Evolutionary conservation across 2,329 filamentous ascomycete species (phyloP).

Genomic region (Xylariaceae sp.): DNA sequence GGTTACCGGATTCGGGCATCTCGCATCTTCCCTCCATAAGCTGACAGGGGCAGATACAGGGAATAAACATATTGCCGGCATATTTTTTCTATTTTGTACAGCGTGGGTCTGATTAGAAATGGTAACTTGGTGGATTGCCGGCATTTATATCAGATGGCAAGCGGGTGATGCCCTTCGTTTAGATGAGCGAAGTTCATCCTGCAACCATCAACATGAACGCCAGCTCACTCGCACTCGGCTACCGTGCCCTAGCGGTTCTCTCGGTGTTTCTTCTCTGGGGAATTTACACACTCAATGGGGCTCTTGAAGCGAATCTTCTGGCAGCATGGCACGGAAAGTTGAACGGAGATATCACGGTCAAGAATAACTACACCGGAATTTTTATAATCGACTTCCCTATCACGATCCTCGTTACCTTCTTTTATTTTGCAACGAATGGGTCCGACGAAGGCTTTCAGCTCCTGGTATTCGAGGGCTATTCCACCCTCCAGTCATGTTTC

Average conservation of each 20-base stretch:
- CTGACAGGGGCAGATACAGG: constrained; percentile 18
- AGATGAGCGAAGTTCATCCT: constrained; percentile 4
- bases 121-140: background rate
- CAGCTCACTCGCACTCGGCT: constrained; percentile 16
- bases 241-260: constrained; percentile 26
- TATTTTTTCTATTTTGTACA: constrained; percentile 9
- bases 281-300: constrained; percentile 34
- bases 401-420: constrained; percentile 36
- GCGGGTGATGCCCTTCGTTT: background rate
- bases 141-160: constrained; percentile 15
- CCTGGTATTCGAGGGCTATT: constrained; percentile 38
- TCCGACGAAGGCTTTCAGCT: constrained; percentile 35
- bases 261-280: constrained; percentile 35
- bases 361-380: constrained; percentile 37
- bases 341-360: constrained; percentile 30
- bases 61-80: constrained; percentile 15
- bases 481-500: constrained; percentile 35
- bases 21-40: background rate
- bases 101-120: background rate
- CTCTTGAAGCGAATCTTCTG: constrained; percentile 31
- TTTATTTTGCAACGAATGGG: constrained; percentile 37
- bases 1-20: constrained; percentile 17
- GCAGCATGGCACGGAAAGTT: constrained; percentile 33
- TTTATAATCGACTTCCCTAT: constrained; percentile 36
- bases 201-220: constrained; percentile 21